These are phyloP conservation scores for Exophiala sideris DNA, from an alignment of 2,329 filamentous ascomycete genomes.

Conservation along the genomic window DNA sequence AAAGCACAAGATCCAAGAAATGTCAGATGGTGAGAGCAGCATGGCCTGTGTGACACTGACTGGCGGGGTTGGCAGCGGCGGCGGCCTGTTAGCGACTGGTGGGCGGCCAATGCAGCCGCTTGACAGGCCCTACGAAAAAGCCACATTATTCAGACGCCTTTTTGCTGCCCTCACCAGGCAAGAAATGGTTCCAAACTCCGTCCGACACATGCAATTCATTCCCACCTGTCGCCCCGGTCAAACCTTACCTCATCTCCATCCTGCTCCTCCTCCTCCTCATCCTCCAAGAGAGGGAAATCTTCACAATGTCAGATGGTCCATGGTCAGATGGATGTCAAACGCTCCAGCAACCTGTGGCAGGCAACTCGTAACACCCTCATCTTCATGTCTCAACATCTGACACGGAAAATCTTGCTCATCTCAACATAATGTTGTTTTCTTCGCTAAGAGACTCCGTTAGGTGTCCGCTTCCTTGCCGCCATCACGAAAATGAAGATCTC, in stretches of 20 bases:
- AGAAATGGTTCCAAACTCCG: neutral
- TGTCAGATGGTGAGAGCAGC: neutral
- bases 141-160: neutral
- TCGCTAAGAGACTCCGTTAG: neutral
- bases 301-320: neutral
- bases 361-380: neutral
- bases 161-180: constrained; percentile 1
- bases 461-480: constrained; percentile 8
- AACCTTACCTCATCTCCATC: neutral
- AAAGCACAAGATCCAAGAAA: neutral
- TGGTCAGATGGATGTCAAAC: neutral
- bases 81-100: neutral
- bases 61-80: neutral
- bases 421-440: neutral
- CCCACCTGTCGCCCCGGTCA: neutral
- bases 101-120: constrained; percentile 10
- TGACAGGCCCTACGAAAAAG: neutral
- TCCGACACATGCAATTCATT: neutral
- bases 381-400: neutral
- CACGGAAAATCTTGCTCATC: neutral
- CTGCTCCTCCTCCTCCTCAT: neutral
- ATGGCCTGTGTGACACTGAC: neutral
- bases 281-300: neutral
- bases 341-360: neutral
- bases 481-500: constrained; percentile 20